Conservation (phyloP, 805 yeast genomes). For the Zygotorulaspora florentina region DNA sequence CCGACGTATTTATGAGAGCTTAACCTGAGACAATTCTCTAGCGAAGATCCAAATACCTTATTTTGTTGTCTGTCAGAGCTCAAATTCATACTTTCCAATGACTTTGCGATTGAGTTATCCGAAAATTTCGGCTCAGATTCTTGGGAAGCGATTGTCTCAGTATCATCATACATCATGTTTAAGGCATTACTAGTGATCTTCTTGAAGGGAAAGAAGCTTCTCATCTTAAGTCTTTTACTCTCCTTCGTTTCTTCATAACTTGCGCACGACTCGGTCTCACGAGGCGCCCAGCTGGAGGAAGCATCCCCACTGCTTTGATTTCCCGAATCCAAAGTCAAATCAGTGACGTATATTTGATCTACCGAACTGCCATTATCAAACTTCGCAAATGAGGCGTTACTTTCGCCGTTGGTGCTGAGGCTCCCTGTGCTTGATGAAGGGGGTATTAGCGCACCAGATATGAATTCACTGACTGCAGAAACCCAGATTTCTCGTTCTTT, state of each 20-base stretch:
- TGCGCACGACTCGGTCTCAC: slow-evolving; percentile 10
- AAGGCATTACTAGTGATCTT: slow-evolving; percentile 26
- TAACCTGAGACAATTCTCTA: slow-evolving; percentile 47
- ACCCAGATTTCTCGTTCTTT: slow-evolving; percentile 75
- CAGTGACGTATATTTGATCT: slow-evolving; percentile 23
- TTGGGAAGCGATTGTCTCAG: slow-evolving; percentile 7
- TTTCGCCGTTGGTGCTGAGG: slow-evolving; percentile 8
- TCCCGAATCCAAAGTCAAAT: slow-evolving; percentile 8
- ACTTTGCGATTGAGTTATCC: slow-evolving; percentile 27
- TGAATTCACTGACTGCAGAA: slow-evolving; percentile 39
- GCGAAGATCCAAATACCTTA: slow-evolving; percentile 62
- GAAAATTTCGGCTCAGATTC: slow-evolving; percentile 15
- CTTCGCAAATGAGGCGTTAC: slow-evolving; percentile 3
- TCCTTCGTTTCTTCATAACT: slow-evolving; percentile 35
- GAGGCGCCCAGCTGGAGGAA: slow-evolving; percentile 13
- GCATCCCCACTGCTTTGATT: slow-evolving; percentile 2
- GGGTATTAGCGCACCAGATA: slow-evolving; percentile 13
- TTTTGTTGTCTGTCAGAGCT: slow-evolving; percentile 17
- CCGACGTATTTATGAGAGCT: slow-evolving; percentile 43
- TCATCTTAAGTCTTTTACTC: slow-evolving; percentile 45
- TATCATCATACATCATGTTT: slow-evolving; percentile 9
- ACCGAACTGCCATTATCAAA: slow-evolving; percentile 9
- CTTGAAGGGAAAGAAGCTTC: slow-evolving; percentile 58
- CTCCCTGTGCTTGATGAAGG: slow-evolving; percentile 11
- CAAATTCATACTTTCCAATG: slow-evolving; percentile 33